phyloP scores from a whole-genome alignment of 176 grass and related monocot genomes.

The Phragmites australis region DNA sequence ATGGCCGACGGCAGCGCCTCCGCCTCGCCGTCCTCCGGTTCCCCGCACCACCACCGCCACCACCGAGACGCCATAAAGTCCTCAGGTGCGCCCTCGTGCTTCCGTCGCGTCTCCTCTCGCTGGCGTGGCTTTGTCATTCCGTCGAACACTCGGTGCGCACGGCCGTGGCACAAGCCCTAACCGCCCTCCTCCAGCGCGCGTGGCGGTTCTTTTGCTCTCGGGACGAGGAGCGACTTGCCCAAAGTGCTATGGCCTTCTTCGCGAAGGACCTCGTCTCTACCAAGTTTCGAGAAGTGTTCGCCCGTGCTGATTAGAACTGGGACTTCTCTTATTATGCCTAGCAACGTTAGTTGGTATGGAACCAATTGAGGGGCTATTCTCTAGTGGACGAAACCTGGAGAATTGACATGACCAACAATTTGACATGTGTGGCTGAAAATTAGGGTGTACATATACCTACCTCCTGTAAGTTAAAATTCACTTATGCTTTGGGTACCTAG shows the following conservation, averaged over 20 bases:
- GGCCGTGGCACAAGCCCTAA: not conserved
- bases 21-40: slow-evolving; percentile 10
- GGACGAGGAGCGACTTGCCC: not conserved
- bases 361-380: not conserved
- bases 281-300: not conserved
- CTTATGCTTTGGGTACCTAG: not conserved
- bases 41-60: slow-evolving; percentile 37
- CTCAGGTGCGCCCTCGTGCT: slow-evolving; percentile 44
- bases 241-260: not conserved
- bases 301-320: not conserved
- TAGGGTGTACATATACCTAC: not conserved
- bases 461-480: not conserved
- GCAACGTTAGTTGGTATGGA: not conserved
- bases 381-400: not conserved
- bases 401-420: not conserved
- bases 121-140: slow-evolving; percentile 23
- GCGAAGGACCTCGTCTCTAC: slow-evolving; percentile 1
- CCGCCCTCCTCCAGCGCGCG: not conserved
- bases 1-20: slow-evolving; percentile 61
- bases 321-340: not conserved
- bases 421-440: not conserved
- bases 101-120: not conserved
- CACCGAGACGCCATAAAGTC: slow-evolving; percentile 58
- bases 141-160: slow-evolving; percentile 1
- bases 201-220: not conserved